Conservation (phyloP, 768 basidiomycete genomes). For the Trametes meyenii region DNA sequence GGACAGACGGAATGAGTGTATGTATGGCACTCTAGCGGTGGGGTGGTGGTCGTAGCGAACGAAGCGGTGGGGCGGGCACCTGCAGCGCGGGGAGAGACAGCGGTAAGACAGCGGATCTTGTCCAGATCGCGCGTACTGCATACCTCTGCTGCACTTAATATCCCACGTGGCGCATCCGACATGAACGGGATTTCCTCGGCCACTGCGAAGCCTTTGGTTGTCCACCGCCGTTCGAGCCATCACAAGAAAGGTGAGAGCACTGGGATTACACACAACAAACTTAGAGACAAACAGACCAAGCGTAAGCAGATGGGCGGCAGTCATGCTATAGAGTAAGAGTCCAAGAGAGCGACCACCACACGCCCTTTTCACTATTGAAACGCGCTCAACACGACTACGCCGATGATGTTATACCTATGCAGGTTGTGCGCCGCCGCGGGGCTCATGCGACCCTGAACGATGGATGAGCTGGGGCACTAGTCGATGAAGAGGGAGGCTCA, state of each 20-base stretch:
- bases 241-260: slow-evolving; percentile 1
- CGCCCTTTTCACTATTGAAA: slow-evolving; percentile 7
- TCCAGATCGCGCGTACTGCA: slow-evolving; percentile 14
- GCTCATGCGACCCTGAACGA: slow-evolving; percentile 26
- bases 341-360: slow-evolving; percentile 2
- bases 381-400: neutral
- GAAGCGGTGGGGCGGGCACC: slow-evolving; percentile 3
- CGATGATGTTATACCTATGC: neutral
- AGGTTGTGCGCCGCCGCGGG: slow-evolving; percentile 26
- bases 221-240: neutral
- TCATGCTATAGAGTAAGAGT: slow-evolving; percentile 8
- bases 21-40: neutral
- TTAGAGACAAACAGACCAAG: slow-evolving; percentile 2
- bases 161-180: slow-evolving; percentile 14
- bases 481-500: neutral
- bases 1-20: neutral
- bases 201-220: neutral
- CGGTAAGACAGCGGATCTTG: slow-evolving; percentile 14
- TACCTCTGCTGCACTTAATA: neutral
- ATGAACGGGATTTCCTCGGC: slow-evolving; percentile 5
- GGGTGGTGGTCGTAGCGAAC: slow-evolving; percentile 3
- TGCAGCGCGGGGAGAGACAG: slow-evolving; percentile 8
- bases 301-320: slow-evolving; percentile 12
- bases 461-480: neutral
- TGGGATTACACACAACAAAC: slow-evolving; percentile 1